These are phyloP conservation scores for Calonectria montana DNA, from an alignment of 2,329 filamentous ascomycete species.

Conservation along the genomic window DNA sequence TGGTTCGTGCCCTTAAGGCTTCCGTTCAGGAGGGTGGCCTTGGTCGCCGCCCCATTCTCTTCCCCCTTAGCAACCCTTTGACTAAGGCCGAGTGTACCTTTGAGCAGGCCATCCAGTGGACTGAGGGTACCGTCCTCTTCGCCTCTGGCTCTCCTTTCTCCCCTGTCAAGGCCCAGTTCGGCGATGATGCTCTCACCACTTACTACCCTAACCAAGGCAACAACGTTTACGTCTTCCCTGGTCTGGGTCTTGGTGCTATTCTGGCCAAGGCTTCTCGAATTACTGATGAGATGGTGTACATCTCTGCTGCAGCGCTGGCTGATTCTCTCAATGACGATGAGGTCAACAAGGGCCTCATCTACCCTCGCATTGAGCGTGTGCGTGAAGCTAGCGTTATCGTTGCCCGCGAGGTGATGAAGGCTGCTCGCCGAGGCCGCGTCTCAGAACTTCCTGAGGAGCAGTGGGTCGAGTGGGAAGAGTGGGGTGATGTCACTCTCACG, in stretches of 20 bases:
- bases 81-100: constrained; percentile 98
- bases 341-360: constrained; percentile 84
- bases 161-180: constrained; percentile 72
- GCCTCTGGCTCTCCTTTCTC: constrained; percentile 95
- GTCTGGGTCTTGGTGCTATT: constrained; percentile 93
- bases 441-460: constrained; percentile 74
- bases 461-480: constrained; percentile 79
- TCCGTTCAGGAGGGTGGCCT: constrained; percentile 71
- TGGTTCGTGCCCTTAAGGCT: constrained; percentile 77
- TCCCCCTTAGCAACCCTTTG: constrained; percentile 95
- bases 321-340: constrained; percentile 85
- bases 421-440: constrained; percentile 85
- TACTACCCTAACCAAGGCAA: constrained; percentile 88
- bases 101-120: constrained; percentile 91
- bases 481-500: constrained; percentile 72
- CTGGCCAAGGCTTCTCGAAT: constrained; percentile 87
- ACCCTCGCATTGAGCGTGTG: constrained; percentile 91
- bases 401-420: constrained; percentile 92
- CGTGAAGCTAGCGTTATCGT: constrained; percentile 89
- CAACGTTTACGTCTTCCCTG: constrained; percentile 94
- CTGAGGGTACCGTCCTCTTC: constrained; percentile 91
- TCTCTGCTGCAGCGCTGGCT: constrained; percentile 84
- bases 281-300: constrained; percentile 97
- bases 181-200: constrained; percentile 66
- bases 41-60: constrained; percentile 88